Conservation (phyloP, 2,329 filamentous ascomycete genomes). For the Verruconis gallopava region DNA sequence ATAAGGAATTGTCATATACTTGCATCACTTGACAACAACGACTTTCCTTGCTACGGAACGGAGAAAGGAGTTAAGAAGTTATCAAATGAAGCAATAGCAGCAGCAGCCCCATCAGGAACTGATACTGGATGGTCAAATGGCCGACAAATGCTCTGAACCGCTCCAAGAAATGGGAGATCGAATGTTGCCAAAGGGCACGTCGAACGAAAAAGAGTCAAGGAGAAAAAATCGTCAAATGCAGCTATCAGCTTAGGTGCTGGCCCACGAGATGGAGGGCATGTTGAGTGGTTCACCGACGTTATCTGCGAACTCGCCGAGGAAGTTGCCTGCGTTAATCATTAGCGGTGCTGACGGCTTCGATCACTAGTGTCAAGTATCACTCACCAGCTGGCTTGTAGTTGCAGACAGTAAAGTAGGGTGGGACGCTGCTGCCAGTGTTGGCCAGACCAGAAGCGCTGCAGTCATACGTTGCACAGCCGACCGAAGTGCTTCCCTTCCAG, state of each 20-base stretch:
- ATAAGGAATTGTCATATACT: not conserved
- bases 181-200: constrained; percentile 10
- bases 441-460: constrained; percentile 39
- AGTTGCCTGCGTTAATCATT: constrained; percentile 36
- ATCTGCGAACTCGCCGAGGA: constrained; percentile 36
- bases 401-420: constrained; percentile 70
- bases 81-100: not conserved
- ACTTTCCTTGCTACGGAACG: not conserved
- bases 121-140: not conserved
- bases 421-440: constrained; percentile 27
- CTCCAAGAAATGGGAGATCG: not conserved
- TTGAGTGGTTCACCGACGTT: constrained; percentile 37
- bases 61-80: not conserved
- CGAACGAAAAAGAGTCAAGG: not conserved
- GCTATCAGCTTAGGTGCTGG: constrained; percentile 10
- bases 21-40: not conserved
- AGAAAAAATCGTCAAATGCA: not conserved
- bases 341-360: too few species aligned
- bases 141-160: not conserved
- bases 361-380: constrained; percentile 28
- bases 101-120: not conserved
- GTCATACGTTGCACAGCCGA: constrained; percentile 50
- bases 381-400: constrained; percentile 69
- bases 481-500: constrained; percentile 48
- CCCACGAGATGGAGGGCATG: constrained; percentile 23